phyloP scores from a whole-genome alignment of 768 basidiomycete genomes.

The Heimioporus sp. region DNA sequence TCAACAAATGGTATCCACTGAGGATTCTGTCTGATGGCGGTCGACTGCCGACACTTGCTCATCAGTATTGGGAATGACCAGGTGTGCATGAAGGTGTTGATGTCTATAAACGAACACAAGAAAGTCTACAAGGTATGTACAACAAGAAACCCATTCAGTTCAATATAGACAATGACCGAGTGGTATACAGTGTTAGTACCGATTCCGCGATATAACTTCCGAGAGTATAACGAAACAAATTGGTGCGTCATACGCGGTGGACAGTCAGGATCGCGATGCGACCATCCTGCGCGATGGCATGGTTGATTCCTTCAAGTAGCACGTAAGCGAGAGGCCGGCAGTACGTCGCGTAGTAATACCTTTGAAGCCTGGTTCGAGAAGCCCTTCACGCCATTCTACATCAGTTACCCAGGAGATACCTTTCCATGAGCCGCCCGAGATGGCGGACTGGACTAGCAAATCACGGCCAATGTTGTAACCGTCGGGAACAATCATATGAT shows the following conservation, averaged over 20 bases:
- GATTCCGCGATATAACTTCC: background rate
- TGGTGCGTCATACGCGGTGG: conserved; percentile 35
- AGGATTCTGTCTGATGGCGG: too few species aligned
- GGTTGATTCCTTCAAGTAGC: conserved; percentile 61
- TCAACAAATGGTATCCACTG: conserved; percentile 1
- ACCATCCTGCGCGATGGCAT: conserved; percentile 80
- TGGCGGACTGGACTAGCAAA: conserved; percentile 67
- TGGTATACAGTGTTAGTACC: conserved; percentile 13
- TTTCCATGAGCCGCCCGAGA: conserved; percentile 57
- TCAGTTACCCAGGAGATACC: conserved; percentile 74
- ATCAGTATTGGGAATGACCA: background rate
- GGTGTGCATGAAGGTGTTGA: background rate
- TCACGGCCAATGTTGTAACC: conserved; percentile 86
- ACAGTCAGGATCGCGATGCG: conserved; percentile 78
- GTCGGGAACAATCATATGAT: conserved; percentile 72
- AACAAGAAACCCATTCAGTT: conserved; percentile 1
- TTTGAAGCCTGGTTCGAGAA: conserved; percentile 64
- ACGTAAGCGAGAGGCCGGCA: background rate
- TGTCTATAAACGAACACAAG: background rate
- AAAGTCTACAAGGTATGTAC: conserved; percentile 10
- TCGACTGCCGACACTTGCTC: too few species aligned
- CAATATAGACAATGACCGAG: conserved; percentile 2
- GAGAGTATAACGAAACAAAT: background rate
- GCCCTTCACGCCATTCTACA: conserved; percentile 70
- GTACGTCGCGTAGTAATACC: conserved; percentile 41